Percentiles rank a stretch among this genome's conserved stretches.
Evolutionary conservation across 2,329 filamentous ascomycete species (phyloP).

Genomic region (Botrytis porri): DNA sequence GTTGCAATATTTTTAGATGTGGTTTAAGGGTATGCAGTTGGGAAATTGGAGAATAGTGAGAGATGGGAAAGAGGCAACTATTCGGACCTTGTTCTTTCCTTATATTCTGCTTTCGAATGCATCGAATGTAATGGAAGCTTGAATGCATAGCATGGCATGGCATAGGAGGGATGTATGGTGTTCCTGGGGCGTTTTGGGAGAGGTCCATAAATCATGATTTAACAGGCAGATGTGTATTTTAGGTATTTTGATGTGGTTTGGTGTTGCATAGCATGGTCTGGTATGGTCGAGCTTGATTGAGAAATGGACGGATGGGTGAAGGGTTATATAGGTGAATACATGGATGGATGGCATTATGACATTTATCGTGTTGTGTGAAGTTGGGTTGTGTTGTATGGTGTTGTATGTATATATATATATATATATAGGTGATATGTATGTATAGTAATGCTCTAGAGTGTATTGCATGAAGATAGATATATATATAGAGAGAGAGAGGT

Average conservation of each 20-base stretch:
- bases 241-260: not conserved
- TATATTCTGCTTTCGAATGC: not conserved
- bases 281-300: not conserved
- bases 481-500: too few species aligned
- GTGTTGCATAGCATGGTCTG: not conserved
- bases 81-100: not conserved
- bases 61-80: not conserved
- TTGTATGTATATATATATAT: not conserved
- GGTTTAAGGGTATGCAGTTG: not conserved
- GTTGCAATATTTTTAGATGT: constrained; percentile 34
- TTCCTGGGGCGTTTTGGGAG: not conserved
- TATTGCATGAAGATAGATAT: too few species aligned
- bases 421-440: not conserved
- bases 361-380: not conserved
- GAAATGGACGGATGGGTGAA: not conserved
- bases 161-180: not conserved
- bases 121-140: not conserved
- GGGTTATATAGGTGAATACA: too few species aligned
- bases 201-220: not conserved
- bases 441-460: too few species aligned
- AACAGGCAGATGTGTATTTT: not conserved
- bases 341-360: not conserved
- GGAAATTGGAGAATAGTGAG: not conserved
- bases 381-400: too few species aligned
- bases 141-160: not conserved